A percentile compares a stretch with the other conserved stretches of the same genome.
These are phyloP conservation scores for Pezicula radicicola DNA, from an alignment of 2,329 filamentous ascomycete genomes.

Conservation along the genomic window DNA sequence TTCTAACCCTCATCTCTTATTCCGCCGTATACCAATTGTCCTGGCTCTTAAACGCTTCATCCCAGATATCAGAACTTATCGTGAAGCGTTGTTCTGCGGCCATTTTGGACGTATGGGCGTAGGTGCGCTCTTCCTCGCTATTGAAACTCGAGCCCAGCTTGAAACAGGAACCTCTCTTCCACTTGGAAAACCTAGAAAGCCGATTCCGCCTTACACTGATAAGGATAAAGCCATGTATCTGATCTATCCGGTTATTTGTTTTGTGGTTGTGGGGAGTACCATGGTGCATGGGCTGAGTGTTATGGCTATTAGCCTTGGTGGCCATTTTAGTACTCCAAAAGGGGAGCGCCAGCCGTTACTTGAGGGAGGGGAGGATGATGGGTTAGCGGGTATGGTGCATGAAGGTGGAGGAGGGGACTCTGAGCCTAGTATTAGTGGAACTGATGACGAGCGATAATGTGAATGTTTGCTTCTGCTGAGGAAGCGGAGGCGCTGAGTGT, in stretches of 20 bases:
- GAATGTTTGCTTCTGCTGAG: no score
- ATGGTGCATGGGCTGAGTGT: conserved; percentile 52
- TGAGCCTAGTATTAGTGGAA: conserved; percentile 27
- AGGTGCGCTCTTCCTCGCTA: conserved; percentile 52
- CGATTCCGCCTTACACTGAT: conserved; percentile 28
- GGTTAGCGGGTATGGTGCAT: conserved; percentile 46
- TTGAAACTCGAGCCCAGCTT: conserved; percentile 49
- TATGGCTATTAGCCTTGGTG: conserved; percentile 43
- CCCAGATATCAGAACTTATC: conserved; percentile 44
- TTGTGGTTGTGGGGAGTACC: conserved; percentile 49
- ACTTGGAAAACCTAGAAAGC: conserved; percentile 37
- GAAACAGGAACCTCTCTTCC: conserved; percentile 45
- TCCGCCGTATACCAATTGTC: conserved; percentile 50
- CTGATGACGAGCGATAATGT: conserved; percentile 3
- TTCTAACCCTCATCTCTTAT: conserved; percentile 46
- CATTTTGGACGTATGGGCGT: conserved; percentile 58
- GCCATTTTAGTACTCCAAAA: conserved; percentile 42
- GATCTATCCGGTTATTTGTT: conserved; percentile 53
- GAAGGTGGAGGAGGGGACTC: conserved; percentile 31
- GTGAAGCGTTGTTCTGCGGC: conserved; percentile 51
- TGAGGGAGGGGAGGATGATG: conserved; percentile 42
- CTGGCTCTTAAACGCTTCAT: conserved; percentile 43
- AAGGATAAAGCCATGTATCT: conserved; percentile 37
- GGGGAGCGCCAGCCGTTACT: conserved; percentile 46
- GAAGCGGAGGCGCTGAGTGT: no score